These are phyloP conservation scores for Mortierella sp. DNA, from an alignment of 371 early-diverging fungal genomes.

Conservation along the genomic window DNA sequence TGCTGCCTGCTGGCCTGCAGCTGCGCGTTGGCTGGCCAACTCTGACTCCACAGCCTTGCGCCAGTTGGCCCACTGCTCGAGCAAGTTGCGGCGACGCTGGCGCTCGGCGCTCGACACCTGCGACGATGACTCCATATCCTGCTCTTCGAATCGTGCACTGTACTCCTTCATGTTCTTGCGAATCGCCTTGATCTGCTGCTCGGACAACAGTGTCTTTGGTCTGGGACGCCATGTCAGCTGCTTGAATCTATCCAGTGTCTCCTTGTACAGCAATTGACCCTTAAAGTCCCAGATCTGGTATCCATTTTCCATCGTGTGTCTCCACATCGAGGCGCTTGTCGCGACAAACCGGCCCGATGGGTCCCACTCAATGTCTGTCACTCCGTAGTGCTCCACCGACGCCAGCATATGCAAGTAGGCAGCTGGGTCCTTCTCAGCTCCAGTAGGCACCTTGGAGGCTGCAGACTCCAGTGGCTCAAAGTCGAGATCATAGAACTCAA, in stretches of 20 bases:
- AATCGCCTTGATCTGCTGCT: conserved; percentile 86
- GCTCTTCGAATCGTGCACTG: conserved; percentile 88
- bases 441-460: conserved; percentile 60
- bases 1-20: conserved; percentile 65
- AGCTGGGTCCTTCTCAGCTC: conserved; percentile 58
- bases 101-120: conserved; percentile 77
- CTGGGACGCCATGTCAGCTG: conserved; percentile 97
- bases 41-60: conserved; percentile 73
- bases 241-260: conserved; percentile 85
- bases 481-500: conserved; percentile 95
- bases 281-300: conserved; percentile 93
- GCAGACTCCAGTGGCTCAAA: conserved; percentile 74
- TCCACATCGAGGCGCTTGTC: conserved; percentile 90
- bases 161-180: conserved; percentile 92
- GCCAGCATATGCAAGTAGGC: conserved; percentile 72
- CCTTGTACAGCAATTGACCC: conserved; percentile 84
- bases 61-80: conserved; percentile 85
- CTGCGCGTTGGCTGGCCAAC: conserved; percentile 68
- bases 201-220: conserved; percentile 83
- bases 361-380: conserved; percentile 97
- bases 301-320: conserved; percentile 86
- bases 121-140: conserved; percentile 79
- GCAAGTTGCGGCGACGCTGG: conserved; percentile 77
- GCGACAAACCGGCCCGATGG: conserved; percentile 96
- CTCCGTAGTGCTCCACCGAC: conserved; percentile 90